phyloP scores from a whole-genome alignment of 257 asterid genomes.

The Linderniella brevidens region DNA sequence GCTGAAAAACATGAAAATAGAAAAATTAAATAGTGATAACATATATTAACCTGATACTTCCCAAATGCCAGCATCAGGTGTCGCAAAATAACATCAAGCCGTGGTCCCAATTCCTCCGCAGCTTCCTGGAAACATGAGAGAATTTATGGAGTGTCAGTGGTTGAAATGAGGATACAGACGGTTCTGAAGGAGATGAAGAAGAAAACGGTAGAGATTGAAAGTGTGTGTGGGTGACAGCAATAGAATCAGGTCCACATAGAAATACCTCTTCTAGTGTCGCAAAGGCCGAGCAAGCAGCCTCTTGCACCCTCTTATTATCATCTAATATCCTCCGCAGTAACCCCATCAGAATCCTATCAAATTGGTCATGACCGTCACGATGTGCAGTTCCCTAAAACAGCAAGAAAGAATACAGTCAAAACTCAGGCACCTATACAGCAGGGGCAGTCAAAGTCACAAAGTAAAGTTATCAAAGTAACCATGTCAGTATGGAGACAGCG shows the following conservation, averaged over 20 bases:
- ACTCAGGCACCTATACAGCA: too few relatives aligned
- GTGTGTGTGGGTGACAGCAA: too few relatives aligned
- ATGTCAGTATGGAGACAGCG: too few relatives aligned
- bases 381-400: constrained; percentile 45
- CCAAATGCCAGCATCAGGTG: constrained; percentile 82
- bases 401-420: constrained; percentile 8
- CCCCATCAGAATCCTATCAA: constrained; percentile 69
- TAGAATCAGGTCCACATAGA: too few relatives aligned
- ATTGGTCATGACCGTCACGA: constrained; percentile 62
- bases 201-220: too few relatives aligned
- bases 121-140: constrained; percentile 46
- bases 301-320: constrained; percentile 96
- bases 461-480: too few relatives aligned
- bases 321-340: constrained; percentile 78
- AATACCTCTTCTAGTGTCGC: constrained; percentile 96
- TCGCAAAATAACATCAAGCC: constrained; percentile 54
- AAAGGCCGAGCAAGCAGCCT: constrained; percentile 99
- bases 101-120: constrained; percentile 57
- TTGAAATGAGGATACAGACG: too few relatives aligned
- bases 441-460: too few relatives aligned
- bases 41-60: constrained; percentile 60
- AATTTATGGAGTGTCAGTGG: too few relatives aligned
- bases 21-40: not conserved
- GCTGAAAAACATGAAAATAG: constrained; percentile 4
- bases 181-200: too few relatives aligned